Evolutionary conservation across 306 rosid species (phyloP).

Genomic region (Gastrolobium villosum): DNA sequence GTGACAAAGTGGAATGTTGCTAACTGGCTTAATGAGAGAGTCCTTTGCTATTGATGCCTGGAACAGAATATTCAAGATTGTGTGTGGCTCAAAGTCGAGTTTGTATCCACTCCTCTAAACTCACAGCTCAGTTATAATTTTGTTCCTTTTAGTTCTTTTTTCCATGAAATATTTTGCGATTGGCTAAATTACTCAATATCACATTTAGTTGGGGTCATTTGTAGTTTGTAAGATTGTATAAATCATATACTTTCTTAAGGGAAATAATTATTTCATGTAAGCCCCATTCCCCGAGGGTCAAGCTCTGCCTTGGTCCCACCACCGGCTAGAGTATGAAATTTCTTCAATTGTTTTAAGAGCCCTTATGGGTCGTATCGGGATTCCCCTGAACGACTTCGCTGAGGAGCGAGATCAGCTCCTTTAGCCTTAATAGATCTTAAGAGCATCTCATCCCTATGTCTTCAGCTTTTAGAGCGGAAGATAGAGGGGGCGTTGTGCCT

Average conservation of each 20-base stretch:
- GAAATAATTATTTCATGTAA: too few species aligned
- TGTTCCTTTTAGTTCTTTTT: not conserved
- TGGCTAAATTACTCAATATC: slow-evolving; percentile 8
- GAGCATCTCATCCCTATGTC: too few species aligned
- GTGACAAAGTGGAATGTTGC: slow-evolving; percentile 32
- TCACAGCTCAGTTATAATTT: not conserved
- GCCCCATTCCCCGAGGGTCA: too few species aligned
- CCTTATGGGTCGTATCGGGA: too few species aligned
- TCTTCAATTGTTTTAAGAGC: too few species aligned
- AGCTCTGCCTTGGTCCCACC: too few species aligned
- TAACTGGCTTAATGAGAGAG: slow-evolving; percentile 1
- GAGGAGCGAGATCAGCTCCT: too few species aligned
- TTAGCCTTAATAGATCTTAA: too few species aligned
- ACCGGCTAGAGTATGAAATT: too few species aligned
- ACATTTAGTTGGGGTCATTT: not conserved
- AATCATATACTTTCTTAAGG: not conserved
- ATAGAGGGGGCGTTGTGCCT: too few species aligned
- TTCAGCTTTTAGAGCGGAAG: too few species aligned
- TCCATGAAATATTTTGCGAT: not conserved
- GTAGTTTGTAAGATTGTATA: not conserved
- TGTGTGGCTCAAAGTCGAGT: slow-evolving; percentile 3
- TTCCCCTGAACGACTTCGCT: too few species aligned
- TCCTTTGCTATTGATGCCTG: not conserved
- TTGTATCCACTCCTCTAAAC: not conserved
- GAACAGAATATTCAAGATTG: slow-evolving; percentile 31